Evolutionary conservation across 805 yeast species (phyloP), one percentile per base, ranked within the genome.

Genomic region (Vanderwaltozyma yarrowii): DNA sequence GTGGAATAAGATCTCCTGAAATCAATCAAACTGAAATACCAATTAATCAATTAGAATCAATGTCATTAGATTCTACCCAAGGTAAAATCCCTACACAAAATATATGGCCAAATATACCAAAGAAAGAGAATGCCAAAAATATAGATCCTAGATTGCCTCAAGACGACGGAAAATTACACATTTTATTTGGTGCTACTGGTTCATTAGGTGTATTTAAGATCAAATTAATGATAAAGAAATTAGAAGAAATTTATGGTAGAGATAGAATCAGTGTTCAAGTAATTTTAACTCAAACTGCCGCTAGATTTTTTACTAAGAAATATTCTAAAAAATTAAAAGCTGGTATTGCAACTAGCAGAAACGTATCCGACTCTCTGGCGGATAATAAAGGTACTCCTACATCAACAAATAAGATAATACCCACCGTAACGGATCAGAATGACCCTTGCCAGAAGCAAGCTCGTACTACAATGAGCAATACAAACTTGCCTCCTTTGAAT

Each of bases 171-270:
- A 86, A 85, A 55, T 70, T 84, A 42, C 96, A 87, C 62, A 78
- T 87, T 23, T 65, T 87, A 44, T 66, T 87, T 43, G 96, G 89
- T 9, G 87, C 88, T 23, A 85, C 95, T n/a, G 96, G 96, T 2
- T 80, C 92, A 5, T 78, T 86, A 27, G 89, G 94, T 20, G 80
- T 89, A 7, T 74, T 78, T 42, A 84, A 87, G 59, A 77, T 87
- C 34, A 85, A 87, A 16, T 52, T 73, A 45, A 83, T 87, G 40
- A 79, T 86, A 39, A 80, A 79, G 55, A 86, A 85, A 61, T 66
- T 87, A 34, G 85, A 81, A 53, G 85, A 81, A 52, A 75, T 81
- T 20, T 87, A 80, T 54, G 94, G 94, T n/a, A 73, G 58, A 36
- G 76, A 79, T 40, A 76, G 75, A 45, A 75, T 86, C 10, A 75